Evolutionary conservation across 495 filamentous ascomycete species (phyloP), one percentile per base, ranked within the genome.

Genomic region (Aspergillus avenaceus): DNA sequence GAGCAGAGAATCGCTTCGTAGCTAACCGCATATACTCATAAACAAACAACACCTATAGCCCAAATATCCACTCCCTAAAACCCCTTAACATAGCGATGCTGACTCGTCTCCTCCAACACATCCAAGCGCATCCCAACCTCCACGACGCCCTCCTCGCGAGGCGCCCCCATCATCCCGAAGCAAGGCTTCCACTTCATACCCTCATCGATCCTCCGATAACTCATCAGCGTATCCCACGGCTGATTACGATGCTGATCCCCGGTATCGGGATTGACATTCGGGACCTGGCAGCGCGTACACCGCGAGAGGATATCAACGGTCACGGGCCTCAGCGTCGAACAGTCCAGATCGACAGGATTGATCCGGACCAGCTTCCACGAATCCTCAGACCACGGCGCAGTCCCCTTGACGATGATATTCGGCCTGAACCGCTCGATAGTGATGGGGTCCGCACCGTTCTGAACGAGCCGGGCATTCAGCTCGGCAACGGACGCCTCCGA

Each of bases 151-250:
- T 79, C 74, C 49, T 71, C 60, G 22, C 70, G 58, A 16, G 87
- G 69, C 21, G 89, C 86, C 32, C 87, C 83, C 58, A 95, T 80
- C 88, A 96, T 89, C 8, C 91, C 92, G 55, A 96, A 72, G 60
- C 89, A 95, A 16, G 89, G 84, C 55, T 77, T 79, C 22, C 73
- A 77, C 38, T 79, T 81, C 7, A 84, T 81, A 8, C 91, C 91
- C 29, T 79, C 70, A 64, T 96, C 92, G 5, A 96, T 79, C 13
- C 81, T 68, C 22, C 91, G 78, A 64, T 85, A 87, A 34, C 72
- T 79, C 45, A 84, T 71, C 56, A 96, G 69, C 5, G 87, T 88
- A 54, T 74, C 73, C 69, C 89, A 86, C 12, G 92, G 91, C 72
- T 97, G 85, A 19, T 71, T 78, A 11, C 67, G 66, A 64, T 96